phyloP scores from a whole-genome alignment of 306 rosid species.

The Inga laurina region DNA sequence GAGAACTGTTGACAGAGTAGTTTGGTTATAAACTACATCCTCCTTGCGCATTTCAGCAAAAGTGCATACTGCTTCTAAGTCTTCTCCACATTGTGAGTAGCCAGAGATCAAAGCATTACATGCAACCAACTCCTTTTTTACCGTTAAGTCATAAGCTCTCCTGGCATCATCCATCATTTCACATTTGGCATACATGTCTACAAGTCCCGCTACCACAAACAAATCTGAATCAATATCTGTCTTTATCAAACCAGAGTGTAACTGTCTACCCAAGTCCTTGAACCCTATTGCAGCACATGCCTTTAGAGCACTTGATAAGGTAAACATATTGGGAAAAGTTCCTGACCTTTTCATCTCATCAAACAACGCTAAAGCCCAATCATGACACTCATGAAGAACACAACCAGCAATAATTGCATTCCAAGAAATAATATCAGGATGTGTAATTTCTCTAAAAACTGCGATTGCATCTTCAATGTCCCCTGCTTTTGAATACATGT shows the following conservation, averaged over 20 bases:
- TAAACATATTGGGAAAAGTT: conserved; percentile 64
- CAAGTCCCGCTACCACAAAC: conserved; percentile 68
- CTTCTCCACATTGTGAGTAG: conserved; percentile 63
- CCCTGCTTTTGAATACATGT: conserved; percentile 81
- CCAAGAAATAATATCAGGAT: conserved; percentile 85
- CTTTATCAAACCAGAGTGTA: conserved; percentile 71
- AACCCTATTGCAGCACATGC: conserved; percentile 66
- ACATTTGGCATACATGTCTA: conserved; percentile 86
- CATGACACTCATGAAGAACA: conserved; percentile 65
- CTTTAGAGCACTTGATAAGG: conserved; percentile 78
- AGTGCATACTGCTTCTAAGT: conserved; percentile 57
- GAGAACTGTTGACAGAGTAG: conserved; percentile 77
- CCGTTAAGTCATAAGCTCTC: conserved; percentile 59
- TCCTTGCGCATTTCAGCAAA: conserved; percentile 56
- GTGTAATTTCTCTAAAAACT: conserved; percentile 58
- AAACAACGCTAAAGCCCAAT: conserved; percentile 52
- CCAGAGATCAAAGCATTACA: conserved; percentile 85
- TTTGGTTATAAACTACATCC: conserved; percentile 67
- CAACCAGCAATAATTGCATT: conserved; percentile 91
- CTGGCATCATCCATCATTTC: conserved; percentile 68
- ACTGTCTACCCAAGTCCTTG: conserved; percentile 70
- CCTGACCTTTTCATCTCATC: conserved; percentile 53
- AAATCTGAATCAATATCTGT: conserved; percentile 61
- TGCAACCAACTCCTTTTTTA: conserved; percentile 62
- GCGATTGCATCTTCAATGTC: conserved; percentile 52